Conservation (phyloP, 2,329 filamentous ascomycete genomes). For the Cladophialophora bantiana region DNA sequence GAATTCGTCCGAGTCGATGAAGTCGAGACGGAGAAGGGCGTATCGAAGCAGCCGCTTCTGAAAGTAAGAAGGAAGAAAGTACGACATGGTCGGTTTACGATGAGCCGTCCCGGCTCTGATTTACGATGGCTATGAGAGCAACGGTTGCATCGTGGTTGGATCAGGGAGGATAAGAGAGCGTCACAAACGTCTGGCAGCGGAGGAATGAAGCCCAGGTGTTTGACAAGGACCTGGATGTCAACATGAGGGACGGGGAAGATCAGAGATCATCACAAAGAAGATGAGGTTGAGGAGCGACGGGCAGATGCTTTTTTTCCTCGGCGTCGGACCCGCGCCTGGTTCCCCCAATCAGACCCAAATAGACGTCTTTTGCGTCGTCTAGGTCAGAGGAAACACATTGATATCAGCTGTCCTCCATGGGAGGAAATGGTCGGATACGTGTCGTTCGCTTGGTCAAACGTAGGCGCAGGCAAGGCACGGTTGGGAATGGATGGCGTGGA, state of each 20-base stretch:
- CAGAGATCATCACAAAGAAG: slow-evolving; percentile 17
- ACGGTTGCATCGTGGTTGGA: slow-evolving; percentile 22
- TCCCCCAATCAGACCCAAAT: slow-evolving; percentile 15
- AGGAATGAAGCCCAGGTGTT: slow-evolving; percentile 11
- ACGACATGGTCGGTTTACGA: slow-evolving; percentile 64
- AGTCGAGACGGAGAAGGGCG: slow-evolving; percentile 79
- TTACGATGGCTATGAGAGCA: slow-evolving; percentile 14
- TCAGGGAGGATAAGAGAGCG: not conserved
- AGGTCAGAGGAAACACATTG: slow-evolving; percentile 1
- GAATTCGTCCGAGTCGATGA: slow-evolving; percentile 85
- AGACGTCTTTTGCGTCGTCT: slow-evolving; percentile 10
- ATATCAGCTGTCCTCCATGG: slow-evolving; percentile 14
- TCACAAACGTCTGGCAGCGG: not conserved
- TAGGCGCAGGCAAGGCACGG: slow-evolving; percentile 13
- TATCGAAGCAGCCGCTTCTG: slow-evolving; percentile 90
- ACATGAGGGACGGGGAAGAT: slow-evolving; percentile 14
- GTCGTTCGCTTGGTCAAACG: slow-evolving; percentile 24
- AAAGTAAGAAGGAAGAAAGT: slow-evolving; percentile 77
- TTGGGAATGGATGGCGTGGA: slow-evolving; percentile 14
- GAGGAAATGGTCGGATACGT: not conserved
- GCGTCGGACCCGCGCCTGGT: slow-evolving; percentile 5
- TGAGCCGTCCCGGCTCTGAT: slow-evolving; percentile 23
- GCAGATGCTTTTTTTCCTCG: not conserved
- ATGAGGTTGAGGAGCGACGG: not conserved
- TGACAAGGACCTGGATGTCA: slow-evolving; percentile 20